Evolutionary conservation across 1,284 basidiomycete species (phyloP).

Genomic region (Singerocomus inundabilis): DNA sequence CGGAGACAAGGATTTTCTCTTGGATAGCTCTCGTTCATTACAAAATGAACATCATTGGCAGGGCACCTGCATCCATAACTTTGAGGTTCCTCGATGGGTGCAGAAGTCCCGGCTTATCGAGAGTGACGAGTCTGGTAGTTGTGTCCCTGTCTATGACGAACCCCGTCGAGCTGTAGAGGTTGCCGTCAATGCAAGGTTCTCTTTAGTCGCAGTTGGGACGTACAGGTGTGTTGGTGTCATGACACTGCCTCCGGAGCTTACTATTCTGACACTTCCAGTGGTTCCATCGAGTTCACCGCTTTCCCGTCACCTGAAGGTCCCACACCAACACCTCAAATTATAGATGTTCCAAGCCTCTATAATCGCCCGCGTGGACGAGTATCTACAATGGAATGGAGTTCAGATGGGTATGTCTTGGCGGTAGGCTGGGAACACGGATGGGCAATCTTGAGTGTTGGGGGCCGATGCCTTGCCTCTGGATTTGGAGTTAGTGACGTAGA

Average conservation of each 20-base stretch:
- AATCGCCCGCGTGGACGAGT: slow-evolving; percentile 70
- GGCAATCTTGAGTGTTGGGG: slow-evolving; percentile 90
- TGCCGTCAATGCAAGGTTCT: slow-evolving; percentile 82
- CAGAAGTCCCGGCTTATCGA: slow-evolving; percentile 63
- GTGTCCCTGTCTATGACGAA: slow-evolving; percentile 50
- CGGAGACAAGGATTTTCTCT: slow-evolving; percentile 7
- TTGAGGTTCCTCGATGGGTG: slow-evolving; percentile 71
- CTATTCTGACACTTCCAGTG: slow-evolving; percentile 38
- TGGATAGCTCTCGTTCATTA: slow-evolving; percentile 15
- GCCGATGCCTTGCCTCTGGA: slow-evolving; percentile 77
- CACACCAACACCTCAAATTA: slow-evolving; percentile 50
- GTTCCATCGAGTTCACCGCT: slow-evolving; percentile 58
- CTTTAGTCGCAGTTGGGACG: slow-evolving; percentile 81
- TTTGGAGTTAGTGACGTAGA: slow-evolving; percentile 73
- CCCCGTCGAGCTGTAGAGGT: slow-evolving; percentile 64
- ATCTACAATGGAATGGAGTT: slow-evolving; percentile 82
- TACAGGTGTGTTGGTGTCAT: slow-evolving; percentile 46
- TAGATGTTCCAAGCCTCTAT: slow-evolving; percentile 58
- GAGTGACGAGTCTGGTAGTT: slow-evolving; percentile 36
- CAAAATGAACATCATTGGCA: slow-evolving; percentile 49
- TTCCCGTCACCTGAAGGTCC: slow-evolving; percentile 61
- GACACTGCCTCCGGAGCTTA: slow-evolving; percentile 2
- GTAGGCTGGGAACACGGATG: slow-evolving; percentile 90
- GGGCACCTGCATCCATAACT: slow-evolving; percentile 66
- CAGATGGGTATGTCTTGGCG: slow-evolving; percentile 96